Evolutionary conservation across 371 early-diverging fungal species (phyloP).

Genomic region (Mucor indicus): DNA sequence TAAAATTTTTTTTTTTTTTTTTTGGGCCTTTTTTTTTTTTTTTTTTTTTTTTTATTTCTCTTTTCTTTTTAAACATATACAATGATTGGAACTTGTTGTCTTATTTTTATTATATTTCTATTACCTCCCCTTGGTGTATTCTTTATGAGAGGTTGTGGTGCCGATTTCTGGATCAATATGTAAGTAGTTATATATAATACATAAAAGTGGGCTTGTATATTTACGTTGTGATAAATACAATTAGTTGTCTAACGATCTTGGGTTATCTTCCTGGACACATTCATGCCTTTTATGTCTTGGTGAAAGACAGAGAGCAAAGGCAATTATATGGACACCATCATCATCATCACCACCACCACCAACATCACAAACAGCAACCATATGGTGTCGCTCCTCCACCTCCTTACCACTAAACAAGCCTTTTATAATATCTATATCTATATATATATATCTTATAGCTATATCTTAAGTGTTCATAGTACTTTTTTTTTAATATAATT

Average conservation of each 20-base stretch:
- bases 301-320: slow-evolving; percentile 31
- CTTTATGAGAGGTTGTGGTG: slow-evolving; percentile 40
- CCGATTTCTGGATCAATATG: slow-evolving; percentile 51
- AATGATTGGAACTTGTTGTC: slow-evolving; percentile 45
- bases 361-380: no score
- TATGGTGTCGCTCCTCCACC: neutral
- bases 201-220: neutral
- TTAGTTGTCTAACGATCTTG: slow-evolving; percentile 34
- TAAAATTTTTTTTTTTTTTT: neutral
- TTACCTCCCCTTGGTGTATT: slow-evolving; percentile 48
- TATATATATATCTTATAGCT: no score
- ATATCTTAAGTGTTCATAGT: no score
- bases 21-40: neutral
- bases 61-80: slow-evolving; percentile 1
- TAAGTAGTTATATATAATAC: slow-evolving; percentile 14
- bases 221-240: neutral
- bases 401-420: neutral
- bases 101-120: slow-evolving; percentile 41
- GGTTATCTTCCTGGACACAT: slow-evolving; percentile 43
- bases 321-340: neutral
- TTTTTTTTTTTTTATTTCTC: neutral
- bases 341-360: no score
- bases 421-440: no score
- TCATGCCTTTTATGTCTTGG: slow-evolving; percentile 44
- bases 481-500: no score